Evolutionary conservation across 768 basidiomycete species (phyloP), one percentile per base, ranked within the genome.

Genomic region (Mrakia frigida): DNA sequence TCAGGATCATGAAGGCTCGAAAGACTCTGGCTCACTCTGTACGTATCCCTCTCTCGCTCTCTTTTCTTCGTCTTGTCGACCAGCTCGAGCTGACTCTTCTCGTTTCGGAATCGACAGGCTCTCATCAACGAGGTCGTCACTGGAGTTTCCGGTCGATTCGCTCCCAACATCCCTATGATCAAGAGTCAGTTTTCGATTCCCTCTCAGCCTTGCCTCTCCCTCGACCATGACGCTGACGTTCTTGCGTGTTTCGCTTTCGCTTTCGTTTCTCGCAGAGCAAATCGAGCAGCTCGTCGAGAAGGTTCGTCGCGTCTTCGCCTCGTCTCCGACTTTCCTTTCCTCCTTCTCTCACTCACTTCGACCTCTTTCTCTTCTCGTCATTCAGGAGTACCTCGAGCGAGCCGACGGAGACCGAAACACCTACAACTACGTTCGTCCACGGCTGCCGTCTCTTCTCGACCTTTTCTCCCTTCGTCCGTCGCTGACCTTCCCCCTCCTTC

Each of bases 351-450:
- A 11, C 56, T 56, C 25, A 56, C 56, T 6, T 56, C 56, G n/a
- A n/a, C n/a, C n/a, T 50, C 46, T 18, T 11, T 28, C 7, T 18
- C n/a, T 28, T 56, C n/a, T 28, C 56, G 85, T 98, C 70, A 96
- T 98, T 85, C 96, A 96, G 85, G 96, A 99, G 83, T 99, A 98
- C 83, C 91, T 99, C 80, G 95, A 98, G 82, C 90, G 96, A 41
- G 91, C 93, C 21, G 93, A 94, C 31, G 92, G 90, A 16, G 89
- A 90, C n/a, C 90, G 91, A 81, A 94, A 96, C 84, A 91, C 91
- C 50, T 93, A 92, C 83, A 88, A 89, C 68, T 91, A 91, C 82
- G 87, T 90, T n/a, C 39, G 77, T n/a, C n/a, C n/a, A n/a, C n/a
- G n/a, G n/a, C n/a, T n/a, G n/a, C n/a, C n/a, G n/a, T 70, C 41